Percentiles rank a stretch among this genome's conserved stretches.
Conservation (phyloP, 2,329 filamentous ascomycete species). For the Nemania bipapillata region DNA sequence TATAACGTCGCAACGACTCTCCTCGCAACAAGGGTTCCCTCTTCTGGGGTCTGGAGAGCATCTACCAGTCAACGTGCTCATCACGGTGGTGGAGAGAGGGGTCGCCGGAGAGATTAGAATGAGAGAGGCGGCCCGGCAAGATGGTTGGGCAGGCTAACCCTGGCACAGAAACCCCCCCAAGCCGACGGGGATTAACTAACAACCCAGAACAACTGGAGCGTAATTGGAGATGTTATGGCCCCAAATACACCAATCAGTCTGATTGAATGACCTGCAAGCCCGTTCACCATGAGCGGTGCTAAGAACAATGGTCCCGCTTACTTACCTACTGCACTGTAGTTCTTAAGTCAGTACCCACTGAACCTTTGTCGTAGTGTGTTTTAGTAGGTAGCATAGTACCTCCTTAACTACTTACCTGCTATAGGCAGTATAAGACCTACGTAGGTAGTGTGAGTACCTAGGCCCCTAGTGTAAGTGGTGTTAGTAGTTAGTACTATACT, state of each 20-base stretch:
- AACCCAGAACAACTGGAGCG: conserved; percentile 9
- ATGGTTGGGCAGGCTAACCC: conserved; percentile 36
- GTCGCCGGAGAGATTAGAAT: background rate
- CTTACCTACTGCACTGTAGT: background rate
- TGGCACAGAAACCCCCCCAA: conserved; percentile 16
- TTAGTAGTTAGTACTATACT: background rate
- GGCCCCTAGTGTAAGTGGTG: background rate
- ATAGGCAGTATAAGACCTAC: no score
- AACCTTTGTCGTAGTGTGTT: no score
- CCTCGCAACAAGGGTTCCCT: background rate
- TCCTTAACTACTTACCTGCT: no score
- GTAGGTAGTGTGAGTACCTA: background rate
- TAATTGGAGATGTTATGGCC: conserved; percentile 17
- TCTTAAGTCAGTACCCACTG: background rate
- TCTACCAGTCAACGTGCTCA: conserved; percentile 19
- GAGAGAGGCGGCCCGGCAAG: conserved; percentile 28
- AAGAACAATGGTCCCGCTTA: conserved; percentile 29
- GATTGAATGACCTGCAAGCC: conserved; percentile 3
- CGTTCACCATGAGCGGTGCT: conserved; percentile 22
- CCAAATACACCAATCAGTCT: conserved; percentile 27
- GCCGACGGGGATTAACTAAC: conserved; percentile 20
- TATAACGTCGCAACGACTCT: conserved; percentile 18
- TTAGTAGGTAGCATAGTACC: no score
- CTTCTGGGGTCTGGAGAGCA: background rate
- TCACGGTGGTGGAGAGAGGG: conserved; percentile 17